Evolutionary conservation across 164 flowering plant genomes (phyloP), one percentile per base, ranked within the genome.

Genomic region (Magnolia sinica): DNA sequence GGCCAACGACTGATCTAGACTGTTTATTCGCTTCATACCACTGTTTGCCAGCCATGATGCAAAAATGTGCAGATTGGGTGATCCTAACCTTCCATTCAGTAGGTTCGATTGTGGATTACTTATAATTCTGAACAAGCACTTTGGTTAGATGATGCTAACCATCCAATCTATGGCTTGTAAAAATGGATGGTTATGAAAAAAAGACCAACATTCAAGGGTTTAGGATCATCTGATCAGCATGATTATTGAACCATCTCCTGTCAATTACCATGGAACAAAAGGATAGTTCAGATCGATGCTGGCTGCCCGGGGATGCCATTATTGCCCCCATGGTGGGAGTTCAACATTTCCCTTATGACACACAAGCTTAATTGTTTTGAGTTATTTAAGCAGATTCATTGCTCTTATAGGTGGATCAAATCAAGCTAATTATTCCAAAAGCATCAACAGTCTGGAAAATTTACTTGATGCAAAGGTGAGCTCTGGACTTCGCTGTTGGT

Each of bases 391-490:
- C 24, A 8, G 31, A 20, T 72, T 22, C 71, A 73, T 20, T 18
- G 24, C 18, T 76, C 45, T 61, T 49, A 24, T 88, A 96, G 99
- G 91, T 88, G 92, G 93, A 64, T 89, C 89, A 52, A 71, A 75
- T 79, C 76, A 73, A 69, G 79, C 24, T 71, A 78, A 80, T 81
- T 79, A 88, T 79, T 80, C 91, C n/a, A 90, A 81, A 84, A 76
- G 86, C 85, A 89, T 96, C 75, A 91, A 90, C 78, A 87, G 95
- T 83, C 93, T 96, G 59, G 98, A 96, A 88, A 76, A 80, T 27
- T 79, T 92, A 80, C 92, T 96, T 74, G 83, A 88, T 82, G 94
- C 99, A 65, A 96, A 96, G 98, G 99, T 96, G 76, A 64, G 88
- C 67, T 76, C 13, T 22, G 45, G 45, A 37, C 45, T 37, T 37